Conservation (phyloP, 345 rosid species). For the Populus ilicifolia region DNA sequence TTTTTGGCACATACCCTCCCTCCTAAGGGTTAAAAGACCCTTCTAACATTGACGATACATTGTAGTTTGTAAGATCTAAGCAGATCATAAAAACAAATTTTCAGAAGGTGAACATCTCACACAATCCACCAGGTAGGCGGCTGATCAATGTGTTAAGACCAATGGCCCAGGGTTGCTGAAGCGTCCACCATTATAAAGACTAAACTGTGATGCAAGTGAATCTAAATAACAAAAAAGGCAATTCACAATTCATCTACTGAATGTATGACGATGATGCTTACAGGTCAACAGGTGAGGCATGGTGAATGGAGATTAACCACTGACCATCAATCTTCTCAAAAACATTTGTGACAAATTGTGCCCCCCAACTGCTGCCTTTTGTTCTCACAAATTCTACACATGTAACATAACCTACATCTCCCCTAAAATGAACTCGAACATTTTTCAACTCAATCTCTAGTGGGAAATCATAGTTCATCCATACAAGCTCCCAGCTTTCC, state of each 20-base stretch:
- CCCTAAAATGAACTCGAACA: constrained; percentile 63
- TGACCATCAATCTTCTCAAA: constrained; percentile 71
- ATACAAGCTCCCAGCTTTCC: constrained; percentile 92
- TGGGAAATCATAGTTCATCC: constrained; percentile 89
- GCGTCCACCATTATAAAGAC: background rate
- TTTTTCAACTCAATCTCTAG: constrained; percentile 69
- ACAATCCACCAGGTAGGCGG: background rate
- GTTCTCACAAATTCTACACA: constrained; percentile 83
- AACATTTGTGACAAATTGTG: constrained; percentile 82
- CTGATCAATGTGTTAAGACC: background rate
- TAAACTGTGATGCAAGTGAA: background rate
- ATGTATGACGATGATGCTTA: constrained; percentile 19
- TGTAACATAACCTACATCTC: constrained; percentile 70
- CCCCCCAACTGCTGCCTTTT: constrained; percentile 92
- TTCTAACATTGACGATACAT: background rate
- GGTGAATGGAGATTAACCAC: constrained; percentile 85
- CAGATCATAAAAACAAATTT: background rate
- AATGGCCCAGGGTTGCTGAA: background rate
- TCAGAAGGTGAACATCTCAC: background rate
- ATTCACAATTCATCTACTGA: background rate
- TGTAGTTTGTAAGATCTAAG: background rate
- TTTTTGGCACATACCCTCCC: background rate
- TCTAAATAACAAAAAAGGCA: background rate
- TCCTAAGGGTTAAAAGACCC: background rate
- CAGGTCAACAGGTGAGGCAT: constrained; percentile 81